phyloP scores from a whole-genome alignment of 805 yeast species.

The Monosporozyma aerobia region DNA sequence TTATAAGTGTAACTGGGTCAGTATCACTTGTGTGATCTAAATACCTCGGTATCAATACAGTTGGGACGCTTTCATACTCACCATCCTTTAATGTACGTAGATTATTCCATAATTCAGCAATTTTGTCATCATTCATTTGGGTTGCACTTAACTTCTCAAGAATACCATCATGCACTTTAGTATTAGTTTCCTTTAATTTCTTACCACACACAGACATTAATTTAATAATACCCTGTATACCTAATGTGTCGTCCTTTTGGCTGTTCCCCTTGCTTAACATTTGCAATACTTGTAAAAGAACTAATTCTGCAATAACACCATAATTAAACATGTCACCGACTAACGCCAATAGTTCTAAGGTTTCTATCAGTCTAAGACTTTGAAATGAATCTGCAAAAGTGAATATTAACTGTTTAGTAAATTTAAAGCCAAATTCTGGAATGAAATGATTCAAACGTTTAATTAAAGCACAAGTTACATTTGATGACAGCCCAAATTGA shows the following conservation, averaged over 20 bases:
- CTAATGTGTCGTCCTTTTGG: slow-evolving; percentile 39
- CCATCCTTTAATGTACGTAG: slow-evolving; percentile 39
- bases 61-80: background rate
- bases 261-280: slow-evolving; percentile 40
- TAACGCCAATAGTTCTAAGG: background rate
- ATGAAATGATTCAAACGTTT: slow-evolving; percentile 34
- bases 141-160: slow-evolving; percentile 53
- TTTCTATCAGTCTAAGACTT: background rate
- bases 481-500: background rate
- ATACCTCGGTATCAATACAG: background rate
- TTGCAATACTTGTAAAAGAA: slow-evolving; percentile 44
- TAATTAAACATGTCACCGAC: slow-evolving; percentile 41
- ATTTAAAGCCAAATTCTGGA: slow-evolving; percentile 57
- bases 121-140: slow-evolving; percentile 42
- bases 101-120: slow-evolving; percentile 40
- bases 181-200: slow-evolving; percentile 35
- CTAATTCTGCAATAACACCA: slow-evolving; percentile 46
- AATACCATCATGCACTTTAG: slow-evolving; percentile 38
- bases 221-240: slow-evolving; percentile 37
- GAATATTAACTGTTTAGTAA: slow-evolving; percentile 44
- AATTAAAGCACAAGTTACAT: background rate
- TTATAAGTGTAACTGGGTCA: slow-evolving; percentile 2
- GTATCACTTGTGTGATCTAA: background rate
- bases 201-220: slow-evolving; percentile 47
- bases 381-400: slow-evolving; percentile 48